phyloP scores from a whole-genome alignment of 305 asterid species.

The Solanum hybrid region DNA sequence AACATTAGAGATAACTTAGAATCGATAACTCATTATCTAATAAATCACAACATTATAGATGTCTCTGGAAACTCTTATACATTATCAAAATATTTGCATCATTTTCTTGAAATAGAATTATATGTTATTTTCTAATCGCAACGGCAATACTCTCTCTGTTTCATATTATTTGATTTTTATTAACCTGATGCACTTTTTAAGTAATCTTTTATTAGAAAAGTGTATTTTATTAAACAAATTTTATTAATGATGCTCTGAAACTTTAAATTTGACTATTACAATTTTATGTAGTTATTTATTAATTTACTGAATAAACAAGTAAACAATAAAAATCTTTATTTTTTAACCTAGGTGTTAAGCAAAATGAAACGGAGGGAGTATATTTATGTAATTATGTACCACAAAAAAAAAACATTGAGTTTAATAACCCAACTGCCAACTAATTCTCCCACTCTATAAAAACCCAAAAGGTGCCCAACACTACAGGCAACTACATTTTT shows the following conservation, averaged over 20 bases:
- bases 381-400: background rate
- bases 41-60: background rate
- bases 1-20: background rate
- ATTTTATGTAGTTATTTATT: no score
- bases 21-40: background rate
- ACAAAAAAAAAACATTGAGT: background rate
- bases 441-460: background rate
- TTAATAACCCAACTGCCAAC: background rate
- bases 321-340: no score
- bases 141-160: no score
- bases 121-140: background rate
- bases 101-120: background rate
- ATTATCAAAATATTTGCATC: background rate
- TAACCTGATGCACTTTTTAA: background rate
- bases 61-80: background rate
- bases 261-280: no score
- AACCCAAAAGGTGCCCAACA: background rate
- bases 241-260: background rate
- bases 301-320: no score
- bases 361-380: background rate
- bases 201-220: no score
- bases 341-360: background rate
- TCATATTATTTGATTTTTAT: no score
- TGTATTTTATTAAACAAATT: background rate
- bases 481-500: background rate